Percentiles rank a stretch among this genome's conserved stretches.
Evolutionary conservation across 2,329 filamentous ascomycete species (phyloP).

Genomic region (Achaetomium macrosporum): DNA sequence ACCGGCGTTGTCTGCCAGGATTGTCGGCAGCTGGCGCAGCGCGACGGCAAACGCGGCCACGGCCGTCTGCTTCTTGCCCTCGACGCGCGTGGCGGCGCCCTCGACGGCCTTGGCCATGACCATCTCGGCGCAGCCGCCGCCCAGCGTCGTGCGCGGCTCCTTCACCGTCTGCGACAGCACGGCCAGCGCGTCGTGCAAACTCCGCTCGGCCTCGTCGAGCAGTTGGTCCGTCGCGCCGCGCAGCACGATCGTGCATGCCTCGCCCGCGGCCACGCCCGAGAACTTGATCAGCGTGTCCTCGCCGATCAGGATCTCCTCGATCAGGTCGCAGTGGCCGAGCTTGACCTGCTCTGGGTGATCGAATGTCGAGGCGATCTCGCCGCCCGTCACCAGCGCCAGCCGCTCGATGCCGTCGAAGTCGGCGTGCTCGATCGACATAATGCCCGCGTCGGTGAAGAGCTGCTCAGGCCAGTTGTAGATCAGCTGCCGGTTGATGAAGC

Average conservation of each 20-base stretch:
- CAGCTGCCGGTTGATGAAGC: conserved; percentile 97
- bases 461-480: conserved; percentile 99
- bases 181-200: conserved; percentile 89
- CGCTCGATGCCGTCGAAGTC: conserved; percentile 98
- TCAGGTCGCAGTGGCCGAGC: conserved; percentile 88
- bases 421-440: conserved; percentile 97
- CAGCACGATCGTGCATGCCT: conserved; percentile 94
- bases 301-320: conserved; percentile 97
- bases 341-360: conserved; percentile 97
- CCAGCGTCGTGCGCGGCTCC: conserved; percentile 88
- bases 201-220: conserved; percentile 92
- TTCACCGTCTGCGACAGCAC: conserved; percentile 95
- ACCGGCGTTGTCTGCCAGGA: conserved; percentile 94
- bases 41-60: conserved; percentile 86
- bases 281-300: conserved; percentile 98
- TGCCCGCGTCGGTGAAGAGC: conserved; percentile 94
- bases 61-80: conserved; percentile 93
- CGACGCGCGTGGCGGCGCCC: conserved; percentile 84
- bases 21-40: conserved; percentile 88
- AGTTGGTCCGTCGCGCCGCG: conserved; percentile 95
- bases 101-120: conserved; percentile 98
- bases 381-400: conserved; percentile 88
- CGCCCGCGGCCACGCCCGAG: conserved; percentile 86
- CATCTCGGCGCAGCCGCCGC: conserved; percentile 97
- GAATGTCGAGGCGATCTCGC: conserved; percentile 95